These are phyloP conservation scores for Xylaria arbuscula DNA, from an alignment of 2,329 filamentous ascomycete genomes.

Conservation along the genomic window DNA sequence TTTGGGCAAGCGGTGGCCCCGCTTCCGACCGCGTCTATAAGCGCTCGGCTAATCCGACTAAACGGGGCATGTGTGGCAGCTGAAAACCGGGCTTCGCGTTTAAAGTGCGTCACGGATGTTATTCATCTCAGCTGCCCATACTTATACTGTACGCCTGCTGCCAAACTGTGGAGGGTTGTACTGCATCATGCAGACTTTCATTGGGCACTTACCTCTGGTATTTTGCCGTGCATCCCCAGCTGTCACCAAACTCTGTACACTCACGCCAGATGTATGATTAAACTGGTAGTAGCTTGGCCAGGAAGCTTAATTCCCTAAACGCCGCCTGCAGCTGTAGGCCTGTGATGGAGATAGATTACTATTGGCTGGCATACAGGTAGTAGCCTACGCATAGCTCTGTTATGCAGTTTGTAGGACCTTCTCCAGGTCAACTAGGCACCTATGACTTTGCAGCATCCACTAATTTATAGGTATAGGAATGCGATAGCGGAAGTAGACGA, in stretches of 20 bases:
- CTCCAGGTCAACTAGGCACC: not conserved
- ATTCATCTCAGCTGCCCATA: slow-evolving; percentile 26
- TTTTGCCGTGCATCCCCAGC: slow-evolving; percentile 11
- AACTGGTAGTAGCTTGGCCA: not conserved
- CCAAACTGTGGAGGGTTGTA: slow-evolving; percentile 15
- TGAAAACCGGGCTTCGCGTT: slow-evolving; percentile 27
- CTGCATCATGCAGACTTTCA: slow-evolving; percentile 26
- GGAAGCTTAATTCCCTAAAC: slow-evolving; percentile 8
- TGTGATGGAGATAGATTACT: not conserved
- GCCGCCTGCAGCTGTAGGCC: slow-evolving; percentile 13
- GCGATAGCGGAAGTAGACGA: not conserved
- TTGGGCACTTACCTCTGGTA: slow-evolving; percentile 7
- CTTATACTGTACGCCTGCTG: not conserved
- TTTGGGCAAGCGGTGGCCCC: slow-evolving; percentile 39
- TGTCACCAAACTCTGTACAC: not conserved
- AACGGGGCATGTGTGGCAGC: not conserved
- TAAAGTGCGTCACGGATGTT: slow-evolving; percentile 8
- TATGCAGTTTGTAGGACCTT: not conserved
- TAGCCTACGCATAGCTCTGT: slow-evolving; percentile 2
- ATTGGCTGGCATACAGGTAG: not conserved
- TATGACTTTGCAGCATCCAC: not conserved
- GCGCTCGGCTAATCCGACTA: slow-evolving; percentile 10
- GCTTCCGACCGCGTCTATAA: slow-evolving; percentile 23
- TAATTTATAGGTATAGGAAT: not conserved
- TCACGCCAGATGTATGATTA: slow-evolving; percentile 20